phyloP scores from a whole-genome alignment of 192 early-diverging fungal species.

The Gonapodya prolifera region DNA sequence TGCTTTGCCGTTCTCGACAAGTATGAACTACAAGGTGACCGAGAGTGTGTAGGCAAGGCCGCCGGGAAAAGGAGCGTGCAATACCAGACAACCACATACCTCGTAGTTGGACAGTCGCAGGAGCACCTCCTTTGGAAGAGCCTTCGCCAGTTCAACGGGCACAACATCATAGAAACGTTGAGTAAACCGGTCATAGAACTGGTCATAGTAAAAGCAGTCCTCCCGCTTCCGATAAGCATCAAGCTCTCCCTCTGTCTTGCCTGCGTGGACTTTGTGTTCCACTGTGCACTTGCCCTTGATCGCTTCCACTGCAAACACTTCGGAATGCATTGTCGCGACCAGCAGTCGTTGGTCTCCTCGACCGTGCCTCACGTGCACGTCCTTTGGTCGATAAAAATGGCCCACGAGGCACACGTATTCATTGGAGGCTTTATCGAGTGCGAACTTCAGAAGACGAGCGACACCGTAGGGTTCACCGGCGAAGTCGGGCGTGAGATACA shows the following conservation, averaged over 20 bases:
- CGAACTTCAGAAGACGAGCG: neutral
- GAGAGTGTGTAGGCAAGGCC: neutral
- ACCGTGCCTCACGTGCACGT: slow-evolving; percentile 43
- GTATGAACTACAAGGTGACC: slow-evolving; percentile 42
- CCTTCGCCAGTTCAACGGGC: slow-evolving; percentile 61
- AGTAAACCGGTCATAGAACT: slow-evolving; percentile 84
- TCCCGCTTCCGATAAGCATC: slow-evolving; percentile 42
- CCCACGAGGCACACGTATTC: slow-evolving; percentile 17
- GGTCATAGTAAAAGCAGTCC: slow-evolving; percentile 75
- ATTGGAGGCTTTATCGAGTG: neutral
- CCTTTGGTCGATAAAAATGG: slow-evolving; percentile 63
- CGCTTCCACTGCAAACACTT: slow-evolving; percentile 64
- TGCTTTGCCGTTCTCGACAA: slow-evolving; percentile 73
- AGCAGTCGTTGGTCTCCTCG: slow-evolving; percentile 59
- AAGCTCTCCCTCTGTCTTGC: slow-evolving; percentile 22
- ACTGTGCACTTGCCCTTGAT: slow-evolving; percentile 74
- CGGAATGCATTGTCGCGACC: slow-evolving; percentile 79
- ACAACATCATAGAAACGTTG: slow-evolving; percentile 78
- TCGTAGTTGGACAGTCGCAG: slow-evolving; percentile 51
- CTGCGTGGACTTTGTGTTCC: slow-evolving; percentile 47
- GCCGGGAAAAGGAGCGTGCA: neutral
- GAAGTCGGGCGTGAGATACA: neutral
- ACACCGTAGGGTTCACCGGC: neutral
- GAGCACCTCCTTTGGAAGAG: slow-evolving; percentile 61
- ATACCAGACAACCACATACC: neutral